phyloP scores from a whole-genome alignment of 805 yeast species.

The Saccharomyces paradoxus region DNA sequence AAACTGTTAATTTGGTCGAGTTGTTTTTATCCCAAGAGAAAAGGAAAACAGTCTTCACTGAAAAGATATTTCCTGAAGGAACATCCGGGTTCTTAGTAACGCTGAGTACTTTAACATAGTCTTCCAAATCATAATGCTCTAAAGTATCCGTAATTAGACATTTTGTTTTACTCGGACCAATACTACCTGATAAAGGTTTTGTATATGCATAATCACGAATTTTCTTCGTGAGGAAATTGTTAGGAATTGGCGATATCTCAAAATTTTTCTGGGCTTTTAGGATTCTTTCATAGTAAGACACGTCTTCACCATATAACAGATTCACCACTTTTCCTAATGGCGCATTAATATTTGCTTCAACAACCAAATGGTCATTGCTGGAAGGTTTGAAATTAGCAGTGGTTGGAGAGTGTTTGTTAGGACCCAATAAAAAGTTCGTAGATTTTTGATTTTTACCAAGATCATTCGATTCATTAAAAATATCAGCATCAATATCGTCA shows the following conservation, averaged over 20 bases:
- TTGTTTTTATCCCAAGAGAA: slow-evolving; percentile 58
- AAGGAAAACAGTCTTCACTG: slow-evolving; percentile 48
- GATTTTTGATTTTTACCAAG: slow-evolving; percentile 11
- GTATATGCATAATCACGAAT: slow-evolving; percentile 46
- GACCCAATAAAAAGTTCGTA: slow-evolving; percentile 26
- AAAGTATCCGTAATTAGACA: slow-evolving; percentile 57
- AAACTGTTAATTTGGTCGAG: slow-evolving; percentile 44
- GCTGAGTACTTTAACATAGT: slow-evolving; percentile 44
- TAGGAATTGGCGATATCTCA: slow-evolving; percentile 45
- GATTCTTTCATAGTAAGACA: slow-evolving; percentile 36
- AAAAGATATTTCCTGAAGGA: slow-evolving; percentile 68
- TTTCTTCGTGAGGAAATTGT: slow-evolving; percentile 28
- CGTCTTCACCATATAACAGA: slow-evolving; percentile 56
- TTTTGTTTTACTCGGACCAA: slow-evolving; percentile 70
- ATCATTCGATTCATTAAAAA: slow-evolving; percentile 11
- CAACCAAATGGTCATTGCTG: slow-evolving; percentile 46
- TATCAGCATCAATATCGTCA: slow-evolving; percentile 27
- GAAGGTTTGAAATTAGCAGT: slow-evolving; percentile 36
- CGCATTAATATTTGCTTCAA: slow-evolving; percentile 46
- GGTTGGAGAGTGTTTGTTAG: slow-evolving; percentile 44
- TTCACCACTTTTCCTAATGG: slow-evolving; percentile 57
- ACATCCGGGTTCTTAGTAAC: slow-evolving; percentile 68
- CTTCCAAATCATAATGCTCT: slow-evolving; percentile 43
- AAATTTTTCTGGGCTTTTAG: slow-evolving; percentile 57
- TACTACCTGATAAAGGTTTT: slow-evolving; percentile 57